These are phyloP conservation scores for Tricholomella constricta DNA, from an alignment of 768 basidiomycete species.

Conservation along the genomic window DNA sequence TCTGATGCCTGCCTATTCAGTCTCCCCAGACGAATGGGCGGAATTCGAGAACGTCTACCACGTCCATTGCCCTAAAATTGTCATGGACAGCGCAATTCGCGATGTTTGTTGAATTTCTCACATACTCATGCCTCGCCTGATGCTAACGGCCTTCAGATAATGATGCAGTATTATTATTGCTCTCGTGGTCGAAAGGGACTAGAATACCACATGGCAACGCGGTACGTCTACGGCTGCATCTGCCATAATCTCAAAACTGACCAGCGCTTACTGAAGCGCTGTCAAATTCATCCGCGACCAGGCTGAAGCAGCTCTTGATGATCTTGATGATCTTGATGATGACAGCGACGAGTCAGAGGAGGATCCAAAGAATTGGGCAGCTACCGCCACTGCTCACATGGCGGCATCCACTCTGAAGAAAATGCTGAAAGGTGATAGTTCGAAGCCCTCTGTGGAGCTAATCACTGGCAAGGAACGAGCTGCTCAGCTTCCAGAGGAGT, in stretches of 20 bases:
- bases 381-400: constrained; percentile 56
- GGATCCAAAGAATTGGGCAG: constrained; percentile 27
- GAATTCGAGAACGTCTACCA: constrained; percentile 92
- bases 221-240: constrained; percentile 44
- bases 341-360: constrained; percentile 23
- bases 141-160: constrained; percentile 52
- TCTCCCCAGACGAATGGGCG: constrained; percentile 70
- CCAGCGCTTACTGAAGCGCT: constrained; percentile 46
- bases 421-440: constrained; percentile 57
- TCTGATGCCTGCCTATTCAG: constrained; percentile 66
- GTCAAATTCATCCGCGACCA: constrained; percentile 89
- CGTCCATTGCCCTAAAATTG: constrained; percentile 82
- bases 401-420: constrained; percentile 68
- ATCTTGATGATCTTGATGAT: constrained; percentile 1
- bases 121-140: not conserved
- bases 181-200: constrained; percentile 73
- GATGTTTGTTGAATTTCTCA: constrained; percentile 54
- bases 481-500: constrained; percentile 32
- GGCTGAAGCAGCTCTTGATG: constrained; percentile 49
- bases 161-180: constrained; percentile 88
- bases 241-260: constrained; percentile 5
- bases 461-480: constrained; percentile 25
- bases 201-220: constrained; percentile 87
- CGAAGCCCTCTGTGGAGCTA: constrained; percentile 47
- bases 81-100: constrained; percentile 73